These are phyloP conservation scores for Hygrophorus russula DNA, from an alignment of 768 basidiomycete genomes.

Conservation along the genomic window DNA sequence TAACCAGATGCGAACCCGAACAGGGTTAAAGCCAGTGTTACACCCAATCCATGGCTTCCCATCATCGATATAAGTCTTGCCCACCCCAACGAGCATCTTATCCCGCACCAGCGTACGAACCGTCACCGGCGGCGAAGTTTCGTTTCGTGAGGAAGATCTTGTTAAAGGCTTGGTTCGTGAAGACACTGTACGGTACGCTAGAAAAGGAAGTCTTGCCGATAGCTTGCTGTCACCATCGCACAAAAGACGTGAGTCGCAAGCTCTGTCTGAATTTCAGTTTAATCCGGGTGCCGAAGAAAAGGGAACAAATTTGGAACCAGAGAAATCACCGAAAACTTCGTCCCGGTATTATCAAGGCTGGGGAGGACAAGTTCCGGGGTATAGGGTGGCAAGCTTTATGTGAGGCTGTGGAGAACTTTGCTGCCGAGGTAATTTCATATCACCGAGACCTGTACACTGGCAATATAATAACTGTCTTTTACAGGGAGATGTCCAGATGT, in stretches of 20 bases:
- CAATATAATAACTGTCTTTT: slow-evolving; percentile 3
- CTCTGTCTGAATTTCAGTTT: slow-evolving; percentile 18
- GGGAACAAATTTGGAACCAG: slow-evolving; percentile 8
- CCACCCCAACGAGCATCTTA: too few species aligned
- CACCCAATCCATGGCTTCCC: too few species aligned
- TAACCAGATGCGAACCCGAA: too few species aligned
- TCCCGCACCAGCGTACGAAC: slow-evolving; percentile 66
- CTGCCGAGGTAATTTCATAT: slow-evolving; percentile 37
- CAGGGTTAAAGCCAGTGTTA: too few species aligned
- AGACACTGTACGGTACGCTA: slow-evolving; percentile 19
- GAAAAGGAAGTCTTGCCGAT: neutral
- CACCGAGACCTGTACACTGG: neutral
- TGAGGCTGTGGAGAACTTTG: slow-evolving; percentile 47
- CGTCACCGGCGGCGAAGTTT: slow-evolving; percentile 45
- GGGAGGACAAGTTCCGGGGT: slow-evolving; percentile 41
- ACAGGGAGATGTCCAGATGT: slow-evolving; percentile 75
- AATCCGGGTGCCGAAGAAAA: slow-evolving; percentile 11
- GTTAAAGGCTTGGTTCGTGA: slow-evolving; percentile 13
- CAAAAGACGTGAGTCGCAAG: slow-evolving; percentile 19
- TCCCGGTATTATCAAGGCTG: slow-evolving; percentile 30
- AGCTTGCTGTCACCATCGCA: slow-evolving; percentile 10
- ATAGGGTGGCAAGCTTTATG: slow-evolving; percentile 46
- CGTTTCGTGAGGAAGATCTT: slow-evolving; percentile 21
- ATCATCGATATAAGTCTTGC: too few species aligned
- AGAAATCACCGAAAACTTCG: slow-evolving; percentile 23